These are phyloP conservation scores for Vicia villosa DNA, from an alignment of 306 rosid species.

Conservation along the genomic window DNA sequence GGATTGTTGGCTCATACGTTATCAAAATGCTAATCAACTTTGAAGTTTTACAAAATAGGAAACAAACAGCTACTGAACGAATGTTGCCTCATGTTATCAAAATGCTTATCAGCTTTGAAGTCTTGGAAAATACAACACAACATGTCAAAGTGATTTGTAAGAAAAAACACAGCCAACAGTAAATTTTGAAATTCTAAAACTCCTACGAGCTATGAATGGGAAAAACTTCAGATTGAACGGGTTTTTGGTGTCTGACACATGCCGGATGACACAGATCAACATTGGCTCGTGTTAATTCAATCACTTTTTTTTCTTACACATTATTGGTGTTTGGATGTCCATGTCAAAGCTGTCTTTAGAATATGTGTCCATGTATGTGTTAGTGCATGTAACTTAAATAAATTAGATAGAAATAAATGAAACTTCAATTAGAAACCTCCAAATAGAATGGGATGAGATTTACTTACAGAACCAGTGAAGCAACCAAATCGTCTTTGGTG, in stretches of 20 bases:
- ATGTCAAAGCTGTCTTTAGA: neutral
- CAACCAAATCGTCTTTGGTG: conserved; percentile 64
- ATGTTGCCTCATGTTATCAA: neutral
- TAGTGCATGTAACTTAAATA: neutral
- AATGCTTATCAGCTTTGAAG: neutral
- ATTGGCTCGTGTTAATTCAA: neutral
- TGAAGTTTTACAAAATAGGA: neutral
- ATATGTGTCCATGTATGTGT: neutral
- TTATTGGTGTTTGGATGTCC: neutral
- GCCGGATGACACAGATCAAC: neutral
- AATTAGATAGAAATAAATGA: conserved; percentile 8
- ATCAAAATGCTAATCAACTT: neutral
- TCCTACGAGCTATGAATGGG: conserved; percentile 1
- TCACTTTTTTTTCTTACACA: neutral
- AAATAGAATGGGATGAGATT: neutral
- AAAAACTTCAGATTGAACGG: neutral
- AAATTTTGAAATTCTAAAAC: neutral
- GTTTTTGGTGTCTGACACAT: neutral
- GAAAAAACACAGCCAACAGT: neutral
- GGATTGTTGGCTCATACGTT: neutral
- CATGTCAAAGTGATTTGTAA: neutral
- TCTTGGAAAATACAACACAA: neutral
- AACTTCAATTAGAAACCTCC: neutral
- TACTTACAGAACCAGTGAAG: conserved; percentile 76
- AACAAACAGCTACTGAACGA: neutral